These are phyloP conservation scores for Oryza glaberrima DNA, from an alignment of 176 grass and related monocot species.

Conservation along the genomic window DNA sequence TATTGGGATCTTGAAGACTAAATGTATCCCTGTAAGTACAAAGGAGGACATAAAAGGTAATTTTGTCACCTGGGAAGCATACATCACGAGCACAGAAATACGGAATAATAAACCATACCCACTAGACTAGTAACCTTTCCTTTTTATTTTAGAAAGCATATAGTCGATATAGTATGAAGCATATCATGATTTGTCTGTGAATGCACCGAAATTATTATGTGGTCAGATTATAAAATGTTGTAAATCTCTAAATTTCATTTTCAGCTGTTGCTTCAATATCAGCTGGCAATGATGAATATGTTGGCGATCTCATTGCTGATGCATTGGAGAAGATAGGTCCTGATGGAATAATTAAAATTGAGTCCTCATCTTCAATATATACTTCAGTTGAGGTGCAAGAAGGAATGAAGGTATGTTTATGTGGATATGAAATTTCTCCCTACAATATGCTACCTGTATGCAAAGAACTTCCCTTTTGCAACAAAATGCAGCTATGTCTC, in stretches of 20 bases:
- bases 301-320: conserved; percentile 88
- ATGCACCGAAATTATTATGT: background rate
- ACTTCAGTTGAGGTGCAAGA: conserved; percentile 87
- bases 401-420: conserved; percentile 88
- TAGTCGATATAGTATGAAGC: background rate
- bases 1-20: conserved; percentile 62
- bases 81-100: background rate
- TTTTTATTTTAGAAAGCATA: background rate
- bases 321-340: conserved; percentile 88
- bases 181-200: background rate
- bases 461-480: background rate
- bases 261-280: conserved; percentile 88
- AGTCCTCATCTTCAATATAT: conserved; percentile 93
- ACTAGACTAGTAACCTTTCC: background rate
- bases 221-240: background rate
- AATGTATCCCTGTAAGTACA: conserved; percentile 67
- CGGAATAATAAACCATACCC: background rate
- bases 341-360: conserved; percentile 92
- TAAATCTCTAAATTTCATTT: conserved; percentile 41
- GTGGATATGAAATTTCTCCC: background rate
- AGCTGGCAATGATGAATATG: conserved; percentile 88
- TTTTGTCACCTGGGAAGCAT: conserved; percentile 22
- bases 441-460: conserved; percentile 9
- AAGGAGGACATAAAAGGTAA: conserved; percentile 92
- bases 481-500: background rate